Percentiles rank a stretch among this genome's conserved stretches.
phyloP scores from a whole-genome alignment of 2,329 filamentous ascomycete species.

The Neophaeococcomyces aloes region DNA sequence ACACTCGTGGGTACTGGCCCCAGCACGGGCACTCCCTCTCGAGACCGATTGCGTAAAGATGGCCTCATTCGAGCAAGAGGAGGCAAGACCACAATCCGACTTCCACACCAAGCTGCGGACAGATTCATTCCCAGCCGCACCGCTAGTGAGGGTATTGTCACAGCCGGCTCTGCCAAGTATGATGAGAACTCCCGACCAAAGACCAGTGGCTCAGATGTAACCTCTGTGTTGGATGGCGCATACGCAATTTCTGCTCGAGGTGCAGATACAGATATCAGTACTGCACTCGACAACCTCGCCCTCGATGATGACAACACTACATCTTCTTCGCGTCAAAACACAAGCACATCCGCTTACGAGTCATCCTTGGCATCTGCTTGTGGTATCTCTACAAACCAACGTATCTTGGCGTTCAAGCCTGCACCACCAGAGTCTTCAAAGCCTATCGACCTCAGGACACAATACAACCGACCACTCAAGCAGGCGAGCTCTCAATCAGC shows the following conservation, averaged over 20 bases:
- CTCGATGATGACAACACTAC: slow-evolving; percentile 60
- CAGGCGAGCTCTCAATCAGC: slow-evolving; percentile 61
- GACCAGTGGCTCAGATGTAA: slow-evolving; percentile 59
- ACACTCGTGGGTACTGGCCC: slow-evolving; percentile 70
- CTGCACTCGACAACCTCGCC: slow-evolving; percentile 68
- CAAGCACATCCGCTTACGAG: slow-evolving; percentile 82
- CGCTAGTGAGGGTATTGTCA: slow-evolving; percentile 78
- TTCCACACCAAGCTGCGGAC: slow-evolving; percentile 62
- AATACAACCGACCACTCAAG: slow-evolving; percentile 95
- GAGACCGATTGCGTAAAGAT: slow-evolving; percentile 47
- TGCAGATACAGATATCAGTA: slow-evolving; percentile 62
- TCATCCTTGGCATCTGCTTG: slow-evolving; percentile 83
- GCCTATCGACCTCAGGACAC: slow-evolving; percentile 90
- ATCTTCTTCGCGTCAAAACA: slow-evolving; percentile 66
- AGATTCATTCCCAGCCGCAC: slow-evolving; percentile 92
- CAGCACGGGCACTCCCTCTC: slow-evolving; percentile 41
- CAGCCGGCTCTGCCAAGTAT: slow-evolving; percentile 72
- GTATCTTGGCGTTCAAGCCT: slow-evolving; percentile 97
- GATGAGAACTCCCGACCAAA: slow-evolving; percentile 68
- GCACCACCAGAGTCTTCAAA: slow-evolving; percentile 96
- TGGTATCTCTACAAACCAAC: slow-evolving; percentile 83
- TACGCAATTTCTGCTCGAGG: slow-evolving; percentile 53
- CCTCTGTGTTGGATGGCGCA: slow-evolving; percentile 64
- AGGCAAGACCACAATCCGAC: slow-evolving; percentile 63
- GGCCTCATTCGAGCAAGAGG: slow-evolving; percentile 39